These are phyloP conservation scores for Cyberlindnera amylophila DNA, from an alignment of 805 yeast genomes.

Conservation along the genomic window DNA sequence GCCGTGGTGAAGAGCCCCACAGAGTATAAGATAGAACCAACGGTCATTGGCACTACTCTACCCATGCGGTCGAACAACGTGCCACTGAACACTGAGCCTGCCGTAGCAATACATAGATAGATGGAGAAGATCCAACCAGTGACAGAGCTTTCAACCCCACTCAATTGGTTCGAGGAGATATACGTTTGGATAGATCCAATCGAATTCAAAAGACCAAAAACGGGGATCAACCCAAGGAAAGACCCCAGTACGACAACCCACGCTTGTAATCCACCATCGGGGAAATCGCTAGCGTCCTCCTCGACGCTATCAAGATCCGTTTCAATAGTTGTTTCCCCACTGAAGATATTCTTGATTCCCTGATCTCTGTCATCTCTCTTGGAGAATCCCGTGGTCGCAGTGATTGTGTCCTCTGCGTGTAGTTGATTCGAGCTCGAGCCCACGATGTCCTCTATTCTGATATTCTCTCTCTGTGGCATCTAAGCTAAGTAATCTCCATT, in stretches of 20 bases:
- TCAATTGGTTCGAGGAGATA: slow-evolving; percentile 51
- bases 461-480: background rate
- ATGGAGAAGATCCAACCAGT: slow-evolving; percentile 66
- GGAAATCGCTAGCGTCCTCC: slow-evolving; percentile 29
- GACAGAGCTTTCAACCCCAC: slow-evolving; percentile 43
- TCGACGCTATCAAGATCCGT: slow-evolving; percentile 10
- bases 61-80: slow-evolving; percentile 64
- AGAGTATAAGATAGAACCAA: slow-evolving; percentile 43
- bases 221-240: slow-evolving; percentile 54
- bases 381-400: slow-evolving; percentile 9
- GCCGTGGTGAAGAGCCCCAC: slow-evolving; percentile 57
- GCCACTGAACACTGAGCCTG: slow-evolving; percentile 53
- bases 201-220: slow-evolving; percentile 57
- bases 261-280: slow-evolving; percentile 58
- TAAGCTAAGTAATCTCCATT: background rate
- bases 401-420: background rate
- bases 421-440: background rate
- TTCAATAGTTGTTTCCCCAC: slow-evolving; percentile 5
- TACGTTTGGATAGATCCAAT: slow-evolving; percentile 67
- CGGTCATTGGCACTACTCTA: slow-evolving; percentile 39
- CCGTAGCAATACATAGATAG: slow-evolving; percentile 47
- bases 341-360: slow-evolving; percentile 10
- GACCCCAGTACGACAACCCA: slow-evolving; percentile 58
- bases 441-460: background rate
- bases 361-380: slow-evolving; percentile 2